Evolutionary conservation across 31 red algal species (phyloP).

Genomic region (Pterothamnion heteromorphum): DNA sequence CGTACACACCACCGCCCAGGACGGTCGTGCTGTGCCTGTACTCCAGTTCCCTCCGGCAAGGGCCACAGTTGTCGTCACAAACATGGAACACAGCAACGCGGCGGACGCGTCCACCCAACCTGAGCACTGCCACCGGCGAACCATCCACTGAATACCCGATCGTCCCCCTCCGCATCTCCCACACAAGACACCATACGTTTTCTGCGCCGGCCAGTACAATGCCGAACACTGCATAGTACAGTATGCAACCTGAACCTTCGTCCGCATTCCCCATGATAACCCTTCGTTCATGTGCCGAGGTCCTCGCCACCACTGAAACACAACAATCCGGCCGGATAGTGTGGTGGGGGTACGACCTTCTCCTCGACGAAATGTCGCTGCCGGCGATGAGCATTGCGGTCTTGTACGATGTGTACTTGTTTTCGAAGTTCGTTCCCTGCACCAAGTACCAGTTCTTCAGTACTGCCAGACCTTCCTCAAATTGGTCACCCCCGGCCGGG

Average conservation of each 20-base stretch:
- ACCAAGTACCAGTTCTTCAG: background rate
- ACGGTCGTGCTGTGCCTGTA: background rate
- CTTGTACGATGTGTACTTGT: background rate
- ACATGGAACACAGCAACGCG: background rate
- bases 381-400: background rate
- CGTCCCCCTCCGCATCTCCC: background rate
- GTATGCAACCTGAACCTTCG: background rate
- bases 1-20: background rate
- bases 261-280: background rate
- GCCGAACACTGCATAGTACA: background rate
- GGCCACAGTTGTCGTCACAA: background rate
- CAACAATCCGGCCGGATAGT: background rate
- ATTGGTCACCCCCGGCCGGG: background rate
- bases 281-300: background rate
- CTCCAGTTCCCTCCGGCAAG: background rate
- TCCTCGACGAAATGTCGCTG: background rate
- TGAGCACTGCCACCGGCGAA: background rate
- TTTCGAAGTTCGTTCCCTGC: background rate
- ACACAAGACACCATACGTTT: background rate
- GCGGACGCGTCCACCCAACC: background rate
- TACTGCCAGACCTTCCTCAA: background rate
- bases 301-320: background rate
- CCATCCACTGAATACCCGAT: background rate
- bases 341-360: background rate
- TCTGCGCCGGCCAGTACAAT: background rate